These are phyloP conservation scores for Dentipellis fragilis DNA, from an alignment of 768 basidiomycete species.

Conservation along the genomic window DNA sequence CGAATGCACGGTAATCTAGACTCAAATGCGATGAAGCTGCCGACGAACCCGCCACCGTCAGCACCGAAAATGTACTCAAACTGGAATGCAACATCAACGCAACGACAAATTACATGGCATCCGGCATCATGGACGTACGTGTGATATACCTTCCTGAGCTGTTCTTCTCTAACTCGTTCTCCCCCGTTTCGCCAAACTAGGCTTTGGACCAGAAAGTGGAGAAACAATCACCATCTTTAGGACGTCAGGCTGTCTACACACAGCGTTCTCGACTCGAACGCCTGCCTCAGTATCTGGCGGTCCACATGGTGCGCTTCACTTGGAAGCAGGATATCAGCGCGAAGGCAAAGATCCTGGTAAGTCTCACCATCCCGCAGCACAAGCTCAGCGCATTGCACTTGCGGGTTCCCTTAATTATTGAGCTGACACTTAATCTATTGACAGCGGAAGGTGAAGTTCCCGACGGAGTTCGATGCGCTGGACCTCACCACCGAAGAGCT, in stretches of 20 bases:
- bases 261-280: slow-evolving; percentile 75
- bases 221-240: slow-evolving; percentile 73
- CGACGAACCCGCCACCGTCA: slow-evolving; percentile 59
- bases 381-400: background rate
- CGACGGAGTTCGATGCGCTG: slow-evolving; percentile 75
- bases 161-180: too few relatives aligned
- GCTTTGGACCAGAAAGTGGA: slow-evolving; percentile 80
- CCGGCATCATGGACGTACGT: slow-evolving; percentile 73
- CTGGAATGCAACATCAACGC: slow-evolving; percentile 87
- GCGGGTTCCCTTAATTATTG: background rate
- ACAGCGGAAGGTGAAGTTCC: slow-evolving; percentile 88
- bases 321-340: slow-evolving; percentile 87
- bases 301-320: slow-evolving; percentile 94
- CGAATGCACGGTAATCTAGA: slow-evolving; percentile 28
- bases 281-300: slow-evolving; percentile 74
- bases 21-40: slow-evolving; percentile 74
- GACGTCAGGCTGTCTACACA: slow-evolving; percentile 72
- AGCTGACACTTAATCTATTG: background rate
- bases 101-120: slow-evolving; percentile 80
- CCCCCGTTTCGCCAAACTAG: slow-evolving; percentile 26
- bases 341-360: slow-evolving; percentile 96
- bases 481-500: slow-evolving; percentile 79
- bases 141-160: slow-evolving; percentile 1
- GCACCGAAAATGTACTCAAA: slow-evolving; percentile 71
- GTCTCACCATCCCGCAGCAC: background rate